These are phyloP conservation scores for Cornus controversa DNA, from an alignment of 148 eudicot species.

Conservation along the genomic window DNA sequence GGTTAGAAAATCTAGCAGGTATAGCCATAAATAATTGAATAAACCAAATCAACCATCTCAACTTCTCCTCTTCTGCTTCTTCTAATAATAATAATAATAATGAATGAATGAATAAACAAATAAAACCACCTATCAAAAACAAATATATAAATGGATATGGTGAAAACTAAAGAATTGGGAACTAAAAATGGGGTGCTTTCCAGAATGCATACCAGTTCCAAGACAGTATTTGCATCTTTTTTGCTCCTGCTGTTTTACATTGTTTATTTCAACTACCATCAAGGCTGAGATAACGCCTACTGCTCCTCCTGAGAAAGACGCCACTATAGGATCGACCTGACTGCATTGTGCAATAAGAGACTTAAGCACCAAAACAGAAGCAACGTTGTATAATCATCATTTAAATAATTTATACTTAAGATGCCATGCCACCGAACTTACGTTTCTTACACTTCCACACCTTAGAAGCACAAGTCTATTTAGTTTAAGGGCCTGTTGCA, in stretches of 20 bases:
- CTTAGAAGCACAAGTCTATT: neutral
- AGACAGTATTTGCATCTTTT: constrained; percentile 97
- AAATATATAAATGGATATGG: neutral
- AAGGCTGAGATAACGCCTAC: constrained; percentile 96
- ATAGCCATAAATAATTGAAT: neutral
- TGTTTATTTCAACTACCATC: constrained; percentile 98
- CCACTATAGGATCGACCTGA: constrained; percentile 95
- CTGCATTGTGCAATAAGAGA: constrained; percentile 39
- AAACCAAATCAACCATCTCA: neutral
- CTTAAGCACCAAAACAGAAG: neutral
- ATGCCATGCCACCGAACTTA: neutral
- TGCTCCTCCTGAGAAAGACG: constrained; percentile 98
- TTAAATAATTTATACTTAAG: neutral
- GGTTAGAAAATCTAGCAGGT: neutral
- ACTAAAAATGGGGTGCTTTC: neutral
- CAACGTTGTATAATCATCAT: neutral
- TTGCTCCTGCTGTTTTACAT: constrained; percentile 92
- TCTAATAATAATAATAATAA: neutral
- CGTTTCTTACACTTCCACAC: neutral
- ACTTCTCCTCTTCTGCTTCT: neutral
- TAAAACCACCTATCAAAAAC: neutral
- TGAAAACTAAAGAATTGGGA: neutral
- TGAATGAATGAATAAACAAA: neutral
- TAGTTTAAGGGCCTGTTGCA: neutral
- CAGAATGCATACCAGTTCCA: constrained; percentile 67